phyloP scores from a whole-genome alignment of 2,329 filamentous ascomycete species.

The Aphanocladium album region DNA sequence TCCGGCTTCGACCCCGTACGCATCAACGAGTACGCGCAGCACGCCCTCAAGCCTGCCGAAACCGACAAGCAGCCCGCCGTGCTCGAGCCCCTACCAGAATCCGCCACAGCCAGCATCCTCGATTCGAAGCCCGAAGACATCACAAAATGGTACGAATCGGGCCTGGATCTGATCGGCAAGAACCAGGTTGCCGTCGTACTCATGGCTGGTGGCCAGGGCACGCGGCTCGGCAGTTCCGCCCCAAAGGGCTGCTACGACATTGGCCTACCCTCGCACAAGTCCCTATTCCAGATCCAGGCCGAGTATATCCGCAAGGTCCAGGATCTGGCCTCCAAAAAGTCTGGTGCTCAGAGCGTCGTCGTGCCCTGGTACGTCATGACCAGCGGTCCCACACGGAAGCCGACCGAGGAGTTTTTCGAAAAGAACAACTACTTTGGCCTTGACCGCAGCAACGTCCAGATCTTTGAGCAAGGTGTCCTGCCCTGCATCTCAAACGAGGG shows the following conservation, averaged over 20 bases:
- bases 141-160: conserved; percentile 76
- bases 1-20: conserved; percentile 73
- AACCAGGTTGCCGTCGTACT: conserved; percentile 81
- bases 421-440: conserved; percentile 89
- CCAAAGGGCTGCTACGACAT: conserved; percentile 99
- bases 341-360: conserved; percentile 50
- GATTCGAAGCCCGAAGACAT: conserved; percentile 78
- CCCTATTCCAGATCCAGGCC: conserved; percentile 94
- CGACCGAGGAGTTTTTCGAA: conserved; percentile 91
- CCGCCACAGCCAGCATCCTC: conserved; percentile 82
- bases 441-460: conserved; percentile 74
- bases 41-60: conserved; percentile 73
- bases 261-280: conserved; percentile 85
- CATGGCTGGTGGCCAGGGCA: conserved; percentile 97
- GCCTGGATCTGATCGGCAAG: conserved; percentile 73
- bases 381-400: conserved; percentile 83
- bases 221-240: conserved; percentile 85
- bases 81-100: conserved; percentile 83
- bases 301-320: conserved; percentile 89
- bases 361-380: conserved; percentile 99
- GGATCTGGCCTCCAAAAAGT: conserved; percentile 68
- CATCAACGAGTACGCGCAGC: conserved; percentile 83
- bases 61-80: conserved; percentile 49
- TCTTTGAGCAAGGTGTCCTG: conserved; percentile 96
- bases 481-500: conserved; percentile 97